Evolutionary conservation across 1,284 basidiomycete genomes (phyloP).

Genomic region (Ceratobasidium sp.): DNA sequence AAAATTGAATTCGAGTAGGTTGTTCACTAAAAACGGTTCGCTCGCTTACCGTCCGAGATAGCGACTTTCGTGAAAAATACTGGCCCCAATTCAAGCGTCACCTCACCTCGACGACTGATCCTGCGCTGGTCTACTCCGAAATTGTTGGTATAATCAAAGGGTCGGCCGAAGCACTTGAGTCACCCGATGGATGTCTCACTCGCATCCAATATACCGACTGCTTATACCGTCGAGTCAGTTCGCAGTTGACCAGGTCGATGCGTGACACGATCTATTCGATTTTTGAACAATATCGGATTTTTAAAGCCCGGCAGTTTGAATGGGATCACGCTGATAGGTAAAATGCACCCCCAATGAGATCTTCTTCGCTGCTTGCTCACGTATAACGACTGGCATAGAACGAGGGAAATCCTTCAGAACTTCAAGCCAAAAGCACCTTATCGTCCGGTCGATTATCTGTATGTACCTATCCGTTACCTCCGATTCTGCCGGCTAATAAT

Average conservation of each 20-base stretch:
- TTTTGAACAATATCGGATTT: conserved; percentile 35
- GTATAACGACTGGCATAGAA: conserved; percentile 21
- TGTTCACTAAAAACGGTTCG: no score
- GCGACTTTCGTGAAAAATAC: conserved; percentile 15
- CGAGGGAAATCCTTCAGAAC: not conserved
- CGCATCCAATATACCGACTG: conserved; percentile 15
- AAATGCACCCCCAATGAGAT: not conserved
- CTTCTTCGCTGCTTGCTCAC: not conserved
- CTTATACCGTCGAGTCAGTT: not conserved
- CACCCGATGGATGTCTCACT: not conserved
- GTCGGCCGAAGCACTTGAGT: conserved; percentile 12
- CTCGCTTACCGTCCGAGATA: not conserved
- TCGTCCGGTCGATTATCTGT: conserved; percentile 24
- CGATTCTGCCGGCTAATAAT: no score
- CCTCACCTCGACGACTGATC: conserved; percentile 60
- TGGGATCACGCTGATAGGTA: conserved; percentile 43
- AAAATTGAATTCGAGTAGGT: conserved; percentile 24
- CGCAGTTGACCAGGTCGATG: not conserved
- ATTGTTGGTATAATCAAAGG: conserved; percentile 60
- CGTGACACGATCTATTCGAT: conserved; percentile 31
- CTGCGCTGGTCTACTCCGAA: conserved; percentile 74
- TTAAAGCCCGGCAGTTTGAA: not conserved
- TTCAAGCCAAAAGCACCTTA: not conserved
- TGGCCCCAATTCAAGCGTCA: not conserved
- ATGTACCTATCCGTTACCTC: conserved; percentile 5